Conservation (phyloP, 768 basidiomycete genomes). For the Cystobasidium onofrii region DNA sequence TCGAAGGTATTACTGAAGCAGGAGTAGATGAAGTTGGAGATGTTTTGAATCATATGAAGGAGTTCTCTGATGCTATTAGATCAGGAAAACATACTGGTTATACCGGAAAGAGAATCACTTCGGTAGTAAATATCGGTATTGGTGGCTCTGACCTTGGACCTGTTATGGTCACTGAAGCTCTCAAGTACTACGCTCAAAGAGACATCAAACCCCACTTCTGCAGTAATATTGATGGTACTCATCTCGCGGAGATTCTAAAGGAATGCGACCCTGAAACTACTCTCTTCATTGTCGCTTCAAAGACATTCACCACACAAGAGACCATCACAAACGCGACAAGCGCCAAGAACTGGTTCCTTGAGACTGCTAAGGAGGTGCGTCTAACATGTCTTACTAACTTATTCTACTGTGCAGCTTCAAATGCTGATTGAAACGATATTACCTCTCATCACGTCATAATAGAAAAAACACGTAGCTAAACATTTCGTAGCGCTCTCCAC, state of each 20-base stretch:
- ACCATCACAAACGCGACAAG: conserved; percentile 97
- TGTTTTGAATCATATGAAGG: conserved; percentile 83
- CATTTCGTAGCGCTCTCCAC: conserved; percentile 98
- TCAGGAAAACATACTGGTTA: conserved; percentile 91
- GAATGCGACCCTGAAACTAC: conserved; percentile 81
- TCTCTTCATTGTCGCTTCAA: conserved; percentile 94
- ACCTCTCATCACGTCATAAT: neutral
- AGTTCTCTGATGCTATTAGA: conserved; percentile 75
- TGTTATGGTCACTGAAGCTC: conserved; percentile 97
- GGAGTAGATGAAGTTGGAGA: conserved; percentile 72
- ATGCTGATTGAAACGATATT: neutral
- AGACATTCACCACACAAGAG: conserved; percentile 99
- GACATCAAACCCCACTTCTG: conserved; percentile 82
- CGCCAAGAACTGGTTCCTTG: conserved; percentile 89
- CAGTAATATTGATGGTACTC: conserved; percentile 96
- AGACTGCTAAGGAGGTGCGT: conserved; percentile 60
- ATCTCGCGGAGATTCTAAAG: conserved; percentile 77
- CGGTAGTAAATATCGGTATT: conserved; percentile 97
- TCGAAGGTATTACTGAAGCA: conserved; percentile 60
- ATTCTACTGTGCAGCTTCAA: too few species aligned
- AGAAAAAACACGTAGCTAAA: conserved; percentile 84
- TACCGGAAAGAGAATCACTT: conserved; percentile 86
- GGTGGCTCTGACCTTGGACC: conserved; percentile 96
- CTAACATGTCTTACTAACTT: too few species aligned
- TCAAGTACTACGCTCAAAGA: conserved; percentile 84